Base-by-base conservation (phyloP, 257 asterid genomes). In the Rauvolfia tetraphylla region DNA sequence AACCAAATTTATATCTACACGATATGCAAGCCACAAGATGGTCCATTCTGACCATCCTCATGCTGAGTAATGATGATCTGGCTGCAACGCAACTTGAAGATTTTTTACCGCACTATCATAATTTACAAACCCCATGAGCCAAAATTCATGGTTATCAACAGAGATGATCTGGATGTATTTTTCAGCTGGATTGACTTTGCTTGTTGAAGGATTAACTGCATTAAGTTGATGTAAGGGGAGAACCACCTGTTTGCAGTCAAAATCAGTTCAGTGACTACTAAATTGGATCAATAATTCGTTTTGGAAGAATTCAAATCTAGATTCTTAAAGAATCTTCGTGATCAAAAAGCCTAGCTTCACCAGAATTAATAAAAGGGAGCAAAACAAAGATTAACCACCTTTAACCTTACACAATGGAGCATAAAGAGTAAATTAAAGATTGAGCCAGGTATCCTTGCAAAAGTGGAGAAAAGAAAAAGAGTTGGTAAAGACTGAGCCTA, bases 71-170 rank as follows among this genome's bases (percentile, higher is more conserved):
- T 58, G 53, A 4, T 31, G 75, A 78, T 54, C 70, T 39, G 68
- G 67, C 78, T 56, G 76, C 71, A 91, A 76, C 34, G 86, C 84
- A 42, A 89, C 88, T 79, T 87, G 89, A 25, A 95, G 88, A 88
- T 84, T 87, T 76, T 88, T 89, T 25, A 88, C 96, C 27, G 99
- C 98, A 23, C 93, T 87, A 5, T 71, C 84, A 61, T 95, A 95
- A 65, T 91, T 85, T 74, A 95, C 81, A 48, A 95, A 95, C 49
- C 99, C 99, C 98, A 93, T 88, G 82, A 84, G 90, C 98, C 99
- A 95, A 84, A 93, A 95, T 76, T 95, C 99, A 68, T 95, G 97
- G 88, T 84, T 88, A 80, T 93, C 99, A 29, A 93, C 86, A 4
- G 98, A 95, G 82, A 95, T 90, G 59, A 90, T 86, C 86, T 93